Percentiles rank a stretch among this genome's conserved stretches.
Evolutionary conservation across 768 basidiomycete species (phyloP).

Genomic region (Xerocomellus dryophilus): DNA sequence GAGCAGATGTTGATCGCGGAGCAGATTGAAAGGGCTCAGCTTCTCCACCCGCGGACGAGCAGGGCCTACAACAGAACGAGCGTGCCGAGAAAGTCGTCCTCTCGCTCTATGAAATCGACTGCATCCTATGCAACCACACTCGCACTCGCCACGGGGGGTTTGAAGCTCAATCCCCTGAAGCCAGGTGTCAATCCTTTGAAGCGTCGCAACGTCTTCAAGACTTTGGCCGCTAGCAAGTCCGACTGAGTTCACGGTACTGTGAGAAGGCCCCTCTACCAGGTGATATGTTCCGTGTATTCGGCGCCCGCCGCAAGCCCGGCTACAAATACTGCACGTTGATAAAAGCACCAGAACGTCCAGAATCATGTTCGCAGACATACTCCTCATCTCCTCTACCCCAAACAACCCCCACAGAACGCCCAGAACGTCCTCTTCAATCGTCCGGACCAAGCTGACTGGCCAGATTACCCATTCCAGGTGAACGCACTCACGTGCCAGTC

Average conservation of each 20-base stretch:
- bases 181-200: constrained; percentile 59
- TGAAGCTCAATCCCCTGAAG: constrained; percentile 58
- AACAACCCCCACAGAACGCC: constrained; percentile 49
- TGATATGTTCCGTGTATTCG: neutral
- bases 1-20: constrained; percentile 87
- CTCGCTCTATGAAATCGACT: constrained; percentile 59
- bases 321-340: neutral
- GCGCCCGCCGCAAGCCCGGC: constrained; percentile 4
- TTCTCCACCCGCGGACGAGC: constrained; percentile 45
- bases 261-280: too few species aligned
- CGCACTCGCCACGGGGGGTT: constrained; percentile 34
- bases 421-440: constrained; percentile 54
- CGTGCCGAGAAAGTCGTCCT: constrained; percentile 73
- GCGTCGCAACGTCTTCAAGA: constrained; percentile 73
- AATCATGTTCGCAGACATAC: neutral
- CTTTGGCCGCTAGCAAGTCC: constrained; percentile 33
- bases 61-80: constrained; percentile 69
- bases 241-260: too few species aligned
- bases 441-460: constrained; percentile 52
- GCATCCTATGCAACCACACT: constrained; percentile 28
- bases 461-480: constrained; percentile 54
- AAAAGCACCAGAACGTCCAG: neutral
- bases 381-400: constrained; percentile 43
- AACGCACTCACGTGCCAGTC: constrained; percentile 49
- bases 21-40: constrained; percentile 75